Evolutionary conservation across 257 asterid species (phyloP).

Genomic region (Penstemon barbatus): DNA sequence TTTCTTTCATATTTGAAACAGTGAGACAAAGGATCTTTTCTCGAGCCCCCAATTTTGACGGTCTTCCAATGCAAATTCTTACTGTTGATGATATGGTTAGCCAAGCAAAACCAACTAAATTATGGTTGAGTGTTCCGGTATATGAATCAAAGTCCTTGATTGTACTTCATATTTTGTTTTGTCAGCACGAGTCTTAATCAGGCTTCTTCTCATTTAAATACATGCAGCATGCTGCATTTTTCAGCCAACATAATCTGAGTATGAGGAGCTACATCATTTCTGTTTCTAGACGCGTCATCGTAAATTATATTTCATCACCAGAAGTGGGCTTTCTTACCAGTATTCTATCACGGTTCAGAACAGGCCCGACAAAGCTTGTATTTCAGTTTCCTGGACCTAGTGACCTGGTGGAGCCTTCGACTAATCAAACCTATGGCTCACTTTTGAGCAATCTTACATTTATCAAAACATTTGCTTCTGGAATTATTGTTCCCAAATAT

Average conservation of each 20-base stretch:
- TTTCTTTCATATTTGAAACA: conserved; percentile 36
- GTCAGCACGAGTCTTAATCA: conserved; percentile 15
- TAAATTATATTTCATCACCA: conserved; percentile 76
- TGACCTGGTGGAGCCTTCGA: conserved; percentile 68
- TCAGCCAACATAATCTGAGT: conserved; percentile 68
- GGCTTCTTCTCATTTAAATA: conserved; percentile 21
- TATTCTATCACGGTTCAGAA: conserved; percentile 52
- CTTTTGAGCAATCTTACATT: conserved; percentile 65
- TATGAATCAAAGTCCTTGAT: neutral
- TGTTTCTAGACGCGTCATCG: conserved; percentile 46
- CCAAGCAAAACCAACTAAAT: conserved; percentile 40
- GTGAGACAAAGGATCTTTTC: conserved; percentile 64
- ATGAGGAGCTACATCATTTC: conserved; percentile 66
- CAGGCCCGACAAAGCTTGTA: conserved; percentile 58
- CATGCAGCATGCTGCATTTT: conserved; percentile 72
- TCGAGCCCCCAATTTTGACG: conserved; percentile 57
- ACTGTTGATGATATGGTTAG: conserved; percentile 44
- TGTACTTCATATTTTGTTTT: neutral
- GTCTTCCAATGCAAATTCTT: conserved; percentile 39
- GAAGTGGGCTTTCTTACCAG: conserved; percentile 75
- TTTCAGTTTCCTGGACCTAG: conserved; percentile 55
- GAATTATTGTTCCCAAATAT: conserved; percentile 76
- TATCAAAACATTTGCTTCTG: conserved; percentile 73
- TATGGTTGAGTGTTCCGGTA: conserved; percentile 86
- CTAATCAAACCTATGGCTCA: conserved; percentile 68